phyloP scores from a whole-genome alignment of 2,329 filamentous ascomycete species.

The Fusarium sacchari region DNA sequence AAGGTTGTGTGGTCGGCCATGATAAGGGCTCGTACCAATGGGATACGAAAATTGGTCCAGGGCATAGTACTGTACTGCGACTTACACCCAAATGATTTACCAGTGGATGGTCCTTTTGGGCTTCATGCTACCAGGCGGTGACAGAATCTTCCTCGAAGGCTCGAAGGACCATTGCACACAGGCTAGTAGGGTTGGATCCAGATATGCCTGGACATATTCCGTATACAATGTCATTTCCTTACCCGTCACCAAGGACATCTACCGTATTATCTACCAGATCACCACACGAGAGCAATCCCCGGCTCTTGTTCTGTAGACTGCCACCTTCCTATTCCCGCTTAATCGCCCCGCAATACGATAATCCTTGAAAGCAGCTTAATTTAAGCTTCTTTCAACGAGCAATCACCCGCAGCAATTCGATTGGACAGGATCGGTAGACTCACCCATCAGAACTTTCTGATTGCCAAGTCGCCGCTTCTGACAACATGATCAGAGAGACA shows the following conservation, averaged over 20 bases:
- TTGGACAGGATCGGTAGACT: neutral
- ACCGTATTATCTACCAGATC: neutral
- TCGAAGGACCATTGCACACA: neutral
- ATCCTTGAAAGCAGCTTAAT: constrained; percentile 30
- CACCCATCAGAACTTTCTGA: neutral
- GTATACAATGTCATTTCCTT: neutral
- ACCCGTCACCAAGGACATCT: neutral
- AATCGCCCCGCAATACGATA: constrained; percentile 19
- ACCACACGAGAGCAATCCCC: constrained; percentile 5
- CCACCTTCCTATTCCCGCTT: constrained; percentile 40
- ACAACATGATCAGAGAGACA: neutral
- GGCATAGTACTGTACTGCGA: neutral
- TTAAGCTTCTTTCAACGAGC: constrained; percentile 35
- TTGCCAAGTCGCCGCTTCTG: neutral
- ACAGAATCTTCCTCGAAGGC: neutral
- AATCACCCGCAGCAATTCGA: constrained; percentile 1
- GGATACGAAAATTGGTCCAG: constrained; percentile 17
- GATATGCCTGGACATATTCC: neutral
- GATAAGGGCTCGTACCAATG: neutral
- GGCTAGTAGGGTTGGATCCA: neutral
- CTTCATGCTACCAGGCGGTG: neutral
- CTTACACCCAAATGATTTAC: neutral
- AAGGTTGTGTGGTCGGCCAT: neutral
- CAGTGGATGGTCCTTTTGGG: neutral
- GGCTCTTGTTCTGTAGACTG: neutral